Percentiles rank a stretch among this genome's conserved stretches.
Evolutionary conservation across 2,329 filamentous ascomycete species (phyloP).

Genomic region (Daldinia sp.): DNA sequence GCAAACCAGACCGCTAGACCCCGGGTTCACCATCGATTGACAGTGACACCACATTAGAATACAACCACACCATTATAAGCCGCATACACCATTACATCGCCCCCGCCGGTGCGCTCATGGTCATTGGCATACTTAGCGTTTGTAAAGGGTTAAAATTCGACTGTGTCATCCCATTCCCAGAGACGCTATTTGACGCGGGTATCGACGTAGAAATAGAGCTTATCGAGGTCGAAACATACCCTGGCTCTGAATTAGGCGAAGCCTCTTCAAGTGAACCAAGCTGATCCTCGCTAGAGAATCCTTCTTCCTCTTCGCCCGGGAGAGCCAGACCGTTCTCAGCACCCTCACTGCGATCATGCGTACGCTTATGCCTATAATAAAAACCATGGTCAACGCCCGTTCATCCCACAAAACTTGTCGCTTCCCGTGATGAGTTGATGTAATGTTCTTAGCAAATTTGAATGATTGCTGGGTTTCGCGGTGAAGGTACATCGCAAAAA

Average conservation of each 20-base stretch:
- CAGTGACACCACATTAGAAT: conserved; percentile 37
- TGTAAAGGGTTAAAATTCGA: conserved; percentile 65
- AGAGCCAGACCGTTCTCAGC: conserved; percentile 66
- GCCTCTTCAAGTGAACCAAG: conserved; percentile 82
- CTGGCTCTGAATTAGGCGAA: conserved; percentile 74
- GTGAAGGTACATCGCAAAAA: conserved; percentile 45
- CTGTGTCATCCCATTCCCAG: conserved; percentile 45
- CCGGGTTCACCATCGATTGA: conserved; percentile 34
- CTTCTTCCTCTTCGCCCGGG: conserved; percentile 86
- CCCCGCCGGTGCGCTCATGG: conserved; percentile 63
- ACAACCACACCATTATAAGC: conserved; percentile 35
- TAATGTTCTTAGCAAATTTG: conserved; percentile 48
- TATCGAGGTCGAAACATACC: conserved; percentile 65
- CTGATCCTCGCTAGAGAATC: conserved; percentile 82
- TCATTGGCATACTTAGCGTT: conserved; percentile 71
- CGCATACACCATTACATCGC: conserved; percentile 44
- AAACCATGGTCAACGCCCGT: conserved; percentile 50
- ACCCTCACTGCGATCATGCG: conserved; percentile 71
- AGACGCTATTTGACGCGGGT: conserved; percentile 42
- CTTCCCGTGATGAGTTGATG: conserved; percentile 46
- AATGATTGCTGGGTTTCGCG: conserved; percentile 43
- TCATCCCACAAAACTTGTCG: conserved; percentile 35
- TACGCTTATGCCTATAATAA: conserved; percentile 80
- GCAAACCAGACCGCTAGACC: conserved; percentile 39
- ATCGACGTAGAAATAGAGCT: conserved; percentile 53